phyloP scores from a whole-genome alignment of 257 asterid species.

The Salvia rosmarinus region DNA sequence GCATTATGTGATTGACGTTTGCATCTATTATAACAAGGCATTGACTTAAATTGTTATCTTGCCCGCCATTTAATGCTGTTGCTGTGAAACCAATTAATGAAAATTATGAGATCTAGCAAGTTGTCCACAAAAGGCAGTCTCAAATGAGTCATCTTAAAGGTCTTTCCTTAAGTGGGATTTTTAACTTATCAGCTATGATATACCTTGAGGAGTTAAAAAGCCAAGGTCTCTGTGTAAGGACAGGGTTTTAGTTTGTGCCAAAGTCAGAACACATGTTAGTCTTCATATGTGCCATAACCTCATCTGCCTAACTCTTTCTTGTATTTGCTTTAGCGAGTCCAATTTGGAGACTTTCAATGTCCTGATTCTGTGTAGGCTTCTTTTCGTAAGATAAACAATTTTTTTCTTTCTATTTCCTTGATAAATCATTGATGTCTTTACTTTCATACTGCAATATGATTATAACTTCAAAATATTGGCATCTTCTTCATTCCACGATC shows the following conservation, averaged over 20 bases:
- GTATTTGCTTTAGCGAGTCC: conserved; percentile 4
- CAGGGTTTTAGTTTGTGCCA: not conserved
- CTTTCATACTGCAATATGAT: not conserved
- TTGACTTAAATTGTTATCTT: not conserved
- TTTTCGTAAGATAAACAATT: not conserved
- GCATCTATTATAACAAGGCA: not conserved
- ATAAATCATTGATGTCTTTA: not conserved
- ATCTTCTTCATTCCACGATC: not conserved
- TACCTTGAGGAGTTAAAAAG: not conserved
- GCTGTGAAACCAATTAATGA: not conserved
- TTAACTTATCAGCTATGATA: not conserved
- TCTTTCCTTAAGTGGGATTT: not conserved
- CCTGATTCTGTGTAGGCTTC: conserved; percentile 11
- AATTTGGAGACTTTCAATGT: not conserved
- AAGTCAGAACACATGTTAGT: not conserved
- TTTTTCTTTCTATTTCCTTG: not conserved
- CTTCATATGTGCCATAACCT: conserved; percentile 8
- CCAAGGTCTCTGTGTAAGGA: not conserved
- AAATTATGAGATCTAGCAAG: not conserved
- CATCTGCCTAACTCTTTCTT: not conserved
- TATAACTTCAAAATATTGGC: not conserved
- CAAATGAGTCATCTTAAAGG: not conserved
- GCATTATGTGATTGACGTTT: not conserved
- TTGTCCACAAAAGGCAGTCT: not conserved
- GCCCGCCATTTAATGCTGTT: not conserved